Percentiles rank a stretch among this genome's conserved stretches.
Evolutionary conservation across 225 moss, liverwort and hornwort species (phyloP).

Genomic region (Neckera pumila): DNA sequence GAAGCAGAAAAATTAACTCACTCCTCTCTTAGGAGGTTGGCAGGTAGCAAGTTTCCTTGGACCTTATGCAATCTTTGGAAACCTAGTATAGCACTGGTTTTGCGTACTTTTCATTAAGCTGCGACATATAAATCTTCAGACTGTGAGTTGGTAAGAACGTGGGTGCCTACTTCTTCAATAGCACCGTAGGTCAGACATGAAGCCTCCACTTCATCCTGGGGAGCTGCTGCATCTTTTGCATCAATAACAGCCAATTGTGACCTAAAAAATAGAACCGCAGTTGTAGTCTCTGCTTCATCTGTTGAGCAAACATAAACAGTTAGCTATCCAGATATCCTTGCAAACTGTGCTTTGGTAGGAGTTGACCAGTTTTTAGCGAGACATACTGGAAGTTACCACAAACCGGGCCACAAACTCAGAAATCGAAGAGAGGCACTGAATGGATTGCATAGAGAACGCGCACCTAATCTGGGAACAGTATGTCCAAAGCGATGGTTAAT

Average conservation of each 20-base stretch:
- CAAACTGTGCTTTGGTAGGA: background rate
- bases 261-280: conserved; percentile 28
- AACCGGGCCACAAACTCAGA: background rate
- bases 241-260: conserved; percentile 9
- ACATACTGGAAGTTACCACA: background rate
- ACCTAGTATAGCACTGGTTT: background rate
- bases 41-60: background rate
- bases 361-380: background rate
- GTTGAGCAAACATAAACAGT: background rate
- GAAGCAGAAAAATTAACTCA: background rate
- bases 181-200: background rate
- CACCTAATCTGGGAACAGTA: conserved; percentile 85
- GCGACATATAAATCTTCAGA: conserved; percentile 5
- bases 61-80: background rate
- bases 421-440: background rate
- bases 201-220: background rate
- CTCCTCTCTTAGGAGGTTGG: background rate
- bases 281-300: conserved; percentile 40
- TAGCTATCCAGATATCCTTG: background rate
- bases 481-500: conserved; percentile 67
- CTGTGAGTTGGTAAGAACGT: background rate
- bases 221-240: background rate
- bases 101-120: background rate
- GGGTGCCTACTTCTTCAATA: background rate
- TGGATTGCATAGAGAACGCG: background rate